These are phyloP conservation scores for Setaria italica DNA, from an alignment of 202 grass and related monocot species.

Conservation along the genomic window DNA sequence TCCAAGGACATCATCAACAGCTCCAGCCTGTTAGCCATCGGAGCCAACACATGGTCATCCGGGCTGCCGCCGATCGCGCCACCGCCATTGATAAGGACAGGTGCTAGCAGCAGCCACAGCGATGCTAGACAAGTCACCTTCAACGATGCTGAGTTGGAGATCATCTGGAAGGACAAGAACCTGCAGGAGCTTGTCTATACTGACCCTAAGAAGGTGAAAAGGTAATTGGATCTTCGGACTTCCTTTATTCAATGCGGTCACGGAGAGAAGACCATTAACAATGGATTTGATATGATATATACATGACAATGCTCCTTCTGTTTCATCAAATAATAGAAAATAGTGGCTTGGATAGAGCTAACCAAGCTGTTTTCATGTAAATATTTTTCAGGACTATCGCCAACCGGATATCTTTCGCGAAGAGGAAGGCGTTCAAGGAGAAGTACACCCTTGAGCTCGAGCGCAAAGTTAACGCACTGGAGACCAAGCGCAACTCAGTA, in stretches of 20 bases:
- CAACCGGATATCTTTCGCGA: neutral
- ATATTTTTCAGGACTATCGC: neutral
- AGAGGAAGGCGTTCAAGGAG: neutral
- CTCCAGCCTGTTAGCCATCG: too few relatives aligned
- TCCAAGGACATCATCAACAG: too few relatives aligned
- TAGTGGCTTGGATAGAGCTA: too few relatives aligned
- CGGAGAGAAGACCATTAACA: neutral
- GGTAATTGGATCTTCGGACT: neutral
- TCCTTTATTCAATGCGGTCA: neutral
- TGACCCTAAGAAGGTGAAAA: neutral
- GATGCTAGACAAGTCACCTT: too few relatives aligned
- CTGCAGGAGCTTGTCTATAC: neutral
- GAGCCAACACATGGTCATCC: too few relatives aligned
- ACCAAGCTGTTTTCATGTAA: neutral
- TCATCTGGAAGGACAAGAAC: neutral
- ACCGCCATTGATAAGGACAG: too few relatives aligned
- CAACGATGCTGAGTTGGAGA: neutral
- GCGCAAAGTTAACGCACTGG: neutral
- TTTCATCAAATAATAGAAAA: too few relatives aligned
- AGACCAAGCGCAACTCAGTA: neutral
- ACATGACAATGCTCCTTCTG: too few relatives aligned
- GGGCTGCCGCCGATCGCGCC: too few relatives aligned
- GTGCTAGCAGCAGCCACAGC: too few relatives aligned
- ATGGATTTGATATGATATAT: neutral
- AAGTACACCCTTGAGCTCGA: neutral